Percentiles rank a stretch among this genome's conserved stretches.
These are phyloP conservation scores for Komagataea norvegica DNA, from an alignment of 1,139 yeast species.

Conservation along the genomic window DNA sequence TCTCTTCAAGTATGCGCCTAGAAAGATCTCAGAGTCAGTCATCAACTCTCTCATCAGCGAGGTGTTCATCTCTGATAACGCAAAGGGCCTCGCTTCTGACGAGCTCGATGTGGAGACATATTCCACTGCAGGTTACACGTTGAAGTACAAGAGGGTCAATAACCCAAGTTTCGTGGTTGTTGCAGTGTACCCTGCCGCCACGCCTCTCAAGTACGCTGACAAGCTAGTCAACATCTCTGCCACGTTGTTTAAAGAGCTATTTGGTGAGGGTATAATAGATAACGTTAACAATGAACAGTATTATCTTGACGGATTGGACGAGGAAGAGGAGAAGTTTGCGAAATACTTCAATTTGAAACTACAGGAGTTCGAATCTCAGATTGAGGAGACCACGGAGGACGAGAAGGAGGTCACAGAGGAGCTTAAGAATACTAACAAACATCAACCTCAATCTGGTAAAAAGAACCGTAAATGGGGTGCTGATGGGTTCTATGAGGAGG, in stretches of 20 bases:
- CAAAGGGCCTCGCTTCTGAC: conserved; percentile 26
- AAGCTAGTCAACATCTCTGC: conserved; percentile 30
- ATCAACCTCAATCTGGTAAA: conserved; percentile 22
- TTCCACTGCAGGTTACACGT: conserved; percentile 28
- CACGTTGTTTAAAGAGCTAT: conserved; percentile 29
- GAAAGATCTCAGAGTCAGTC: conserved; percentile 39
- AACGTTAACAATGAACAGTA: conserved; percentile 27
- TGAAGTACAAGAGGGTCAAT: conserved; percentile 29
- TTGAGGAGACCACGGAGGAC: not conserved
- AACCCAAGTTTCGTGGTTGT: conserved; percentile 27
- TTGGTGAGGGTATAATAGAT: conserved; percentile 27
- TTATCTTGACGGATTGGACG: conserved; percentile 26
- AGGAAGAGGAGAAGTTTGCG: conserved; percentile 29
- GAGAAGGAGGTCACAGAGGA: conserved; percentile 2
- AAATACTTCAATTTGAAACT: conserved; percentile 30
- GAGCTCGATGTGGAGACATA: conserved; percentile 31
- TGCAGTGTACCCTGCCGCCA: conserved; percentile 30
- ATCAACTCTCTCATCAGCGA: conserved; percentile 48
- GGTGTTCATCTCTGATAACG: conserved; percentile 38
- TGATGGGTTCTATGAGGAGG: conserved; percentile 46
- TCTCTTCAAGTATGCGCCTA: conserved; percentile 44
- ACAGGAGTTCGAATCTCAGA: conserved; percentile 21
- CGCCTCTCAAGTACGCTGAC: conserved; percentile 31
- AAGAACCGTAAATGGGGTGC: conserved; percentile 38
- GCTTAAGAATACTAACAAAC: conserved; percentile 4